Percentiles rank a stretch among this genome's conserved stretches.
Evolutionary conservation across 169 alveolate genomes (phyloP).

Genomic region (Plasmodium ovale): DNA sequence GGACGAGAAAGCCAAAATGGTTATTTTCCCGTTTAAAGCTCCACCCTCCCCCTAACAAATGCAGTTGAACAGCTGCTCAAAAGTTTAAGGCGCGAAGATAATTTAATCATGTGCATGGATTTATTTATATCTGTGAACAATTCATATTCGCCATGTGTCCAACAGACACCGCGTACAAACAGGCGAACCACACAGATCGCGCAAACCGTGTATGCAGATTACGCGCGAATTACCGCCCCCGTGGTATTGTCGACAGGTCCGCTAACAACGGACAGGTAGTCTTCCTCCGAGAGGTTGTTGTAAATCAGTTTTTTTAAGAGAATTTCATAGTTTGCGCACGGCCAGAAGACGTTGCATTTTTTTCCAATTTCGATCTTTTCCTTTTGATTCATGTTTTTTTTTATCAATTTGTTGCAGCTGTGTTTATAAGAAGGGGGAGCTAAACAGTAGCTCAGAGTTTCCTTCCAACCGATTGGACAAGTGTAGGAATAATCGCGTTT

Average conservation of each 20-base stretch:
- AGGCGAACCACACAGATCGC: too few relatives aligned
- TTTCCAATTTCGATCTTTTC: constrained; percentile 67
- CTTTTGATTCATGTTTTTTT: constrained; percentile 43
- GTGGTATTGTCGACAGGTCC: constrained; percentile 71
- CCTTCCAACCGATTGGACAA: constrained; percentile 77
- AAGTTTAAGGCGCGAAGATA: too few relatives aligned
- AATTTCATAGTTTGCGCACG: constrained; percentile 72
- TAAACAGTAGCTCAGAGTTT: constrained; percentile 55
- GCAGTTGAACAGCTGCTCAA: too few relatives aligned
- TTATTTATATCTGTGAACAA: too few relatives aligned
- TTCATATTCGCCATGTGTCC: too few relatives aligned
- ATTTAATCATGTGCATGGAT: too few relatives aligned
- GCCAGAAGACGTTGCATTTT: constrained; percentile 75
- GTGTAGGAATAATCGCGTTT: constrained; percentile 68
- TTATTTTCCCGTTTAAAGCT: too few relatives aligned
- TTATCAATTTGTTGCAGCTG: constrained; percentile 47
- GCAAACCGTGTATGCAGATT: too few relatives aligned
- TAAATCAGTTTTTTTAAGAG: constrained; percentile 50
- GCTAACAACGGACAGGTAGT: constrained; percentile 41
- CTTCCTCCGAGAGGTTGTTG: constrained; percentile 50
- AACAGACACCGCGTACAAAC: too few relatives aligned
- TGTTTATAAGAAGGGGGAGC: constrained; percentile 63
- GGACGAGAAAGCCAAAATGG: too few relatives aligned
- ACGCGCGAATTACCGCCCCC: constrained; percentile 19
- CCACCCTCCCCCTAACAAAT: too few relatives aligned